Conservation (phyloP, 306 rosid species). For the Vigna radiata region DNA sequence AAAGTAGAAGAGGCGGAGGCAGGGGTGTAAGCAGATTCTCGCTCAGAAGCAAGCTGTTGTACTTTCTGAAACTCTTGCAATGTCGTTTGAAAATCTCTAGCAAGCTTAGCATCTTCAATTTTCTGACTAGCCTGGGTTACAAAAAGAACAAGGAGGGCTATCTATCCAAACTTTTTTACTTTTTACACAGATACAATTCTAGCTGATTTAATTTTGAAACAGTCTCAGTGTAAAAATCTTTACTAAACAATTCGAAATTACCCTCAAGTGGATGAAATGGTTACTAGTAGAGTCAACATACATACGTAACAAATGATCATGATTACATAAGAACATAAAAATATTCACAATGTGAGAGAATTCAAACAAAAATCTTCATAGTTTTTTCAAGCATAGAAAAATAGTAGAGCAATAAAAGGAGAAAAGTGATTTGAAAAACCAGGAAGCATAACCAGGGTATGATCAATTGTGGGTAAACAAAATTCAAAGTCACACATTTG, state of each 20-base stretch:
- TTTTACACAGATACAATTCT: not conserved
- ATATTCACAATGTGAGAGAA: not conserved
- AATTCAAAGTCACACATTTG: not conserved
- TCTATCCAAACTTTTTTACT: not conserved
- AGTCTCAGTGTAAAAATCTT: not conserved
- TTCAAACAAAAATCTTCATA: no score
- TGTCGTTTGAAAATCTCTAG: conserved; percentile 78
- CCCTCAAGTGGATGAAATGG: not conserved
- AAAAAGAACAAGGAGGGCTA: not conserved
- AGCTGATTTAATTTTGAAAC: not conserved
- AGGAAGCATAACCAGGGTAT: not conserved
- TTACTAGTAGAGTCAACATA: not conserved
- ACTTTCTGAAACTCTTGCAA: conserved; percentile 81
- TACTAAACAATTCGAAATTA: not conserved
- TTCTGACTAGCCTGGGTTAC: conserved; percentile 61
- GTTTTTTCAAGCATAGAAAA: conserved; percentile 21
- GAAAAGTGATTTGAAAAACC: conserved; percentile 29
- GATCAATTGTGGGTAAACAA: conserved; percentile 25
- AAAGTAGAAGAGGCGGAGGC: conserved; percentile 50
- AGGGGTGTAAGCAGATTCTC: conserved; percentile 70
- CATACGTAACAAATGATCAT: not conserved
- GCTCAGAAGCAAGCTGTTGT: conserved; percentile 80
- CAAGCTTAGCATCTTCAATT: conserved; percentile 81
- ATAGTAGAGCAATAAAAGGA: not conserved
- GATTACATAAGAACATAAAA: not conserved